Evolutionary conservation across 768 basidiomycete genomes (phyloP).

Genomic region (Erythrobasidium yunnanense): DNA sequence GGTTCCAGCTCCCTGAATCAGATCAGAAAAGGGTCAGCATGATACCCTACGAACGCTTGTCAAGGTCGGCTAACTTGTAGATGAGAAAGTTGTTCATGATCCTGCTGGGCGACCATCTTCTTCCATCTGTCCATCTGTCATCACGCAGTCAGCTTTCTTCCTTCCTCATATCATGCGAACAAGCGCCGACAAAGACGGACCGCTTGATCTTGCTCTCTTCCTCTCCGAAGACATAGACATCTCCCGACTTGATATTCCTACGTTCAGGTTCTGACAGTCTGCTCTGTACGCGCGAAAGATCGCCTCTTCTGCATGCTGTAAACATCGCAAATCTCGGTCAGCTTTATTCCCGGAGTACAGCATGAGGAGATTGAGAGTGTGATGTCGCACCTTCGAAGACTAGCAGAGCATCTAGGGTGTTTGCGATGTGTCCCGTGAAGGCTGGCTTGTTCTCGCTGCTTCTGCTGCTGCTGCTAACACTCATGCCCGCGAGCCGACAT

Average conservation of each 20-base stretch:
- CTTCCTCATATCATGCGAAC: too few species aligned
- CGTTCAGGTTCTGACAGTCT: conserved; percentile 13
- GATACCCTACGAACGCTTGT: neutral
- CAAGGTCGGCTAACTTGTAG: conserved; percentile 1
- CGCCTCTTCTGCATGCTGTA: conserved; percentile 10
- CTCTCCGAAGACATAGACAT: conserved; percentile 22
- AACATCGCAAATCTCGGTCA: neutral
- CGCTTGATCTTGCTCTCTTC: conserved; percentile 23
- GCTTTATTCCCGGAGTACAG: neutral
- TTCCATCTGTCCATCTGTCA: conserved; percentile 22
- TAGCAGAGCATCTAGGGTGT: conserved; percentile 23
- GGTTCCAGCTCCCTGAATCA: neutral
- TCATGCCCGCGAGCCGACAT: too few species aligned
- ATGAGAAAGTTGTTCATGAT: conserved; percentile 25
- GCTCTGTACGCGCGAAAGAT: neutral
- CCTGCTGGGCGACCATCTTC: conserved; percentile 17
- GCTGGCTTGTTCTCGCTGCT: too few species aligned
- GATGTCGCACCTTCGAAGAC: conserved; percentile 18
- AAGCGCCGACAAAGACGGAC: too few species aligned
- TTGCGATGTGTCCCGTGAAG: conserved; percentile 8
- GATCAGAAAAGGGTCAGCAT: too few species aligned
- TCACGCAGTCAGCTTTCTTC: neutral
- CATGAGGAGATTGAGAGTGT: neutral
- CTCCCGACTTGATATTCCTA: conserved; percentile 14
- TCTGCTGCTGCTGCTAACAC: too few species aligned